Conservation (phyloP, 202 grass and related monocot species). For the Carex sylvatica region DNA sequence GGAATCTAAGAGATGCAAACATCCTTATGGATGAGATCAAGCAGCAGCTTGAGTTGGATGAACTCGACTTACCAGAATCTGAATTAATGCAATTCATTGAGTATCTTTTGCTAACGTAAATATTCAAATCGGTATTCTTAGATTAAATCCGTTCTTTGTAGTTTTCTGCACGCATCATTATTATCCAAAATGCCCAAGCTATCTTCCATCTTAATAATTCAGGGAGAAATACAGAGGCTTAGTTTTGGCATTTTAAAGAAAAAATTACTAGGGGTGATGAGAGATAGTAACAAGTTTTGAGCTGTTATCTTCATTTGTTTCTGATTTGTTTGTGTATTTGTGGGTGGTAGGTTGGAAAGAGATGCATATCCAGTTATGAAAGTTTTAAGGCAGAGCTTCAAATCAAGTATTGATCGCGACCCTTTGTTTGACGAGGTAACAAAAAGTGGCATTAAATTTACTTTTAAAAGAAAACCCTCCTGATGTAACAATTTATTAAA, state of each 20-base stretch:
- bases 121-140: conserved; percentile 18
- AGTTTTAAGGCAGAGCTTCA: conserved; percentile 84
- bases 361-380: conserved; percentile 92
- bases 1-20: conserved; percentile 92
- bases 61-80: conserved; percentile 61
- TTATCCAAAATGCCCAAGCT: neutral
- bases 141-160: neutral
- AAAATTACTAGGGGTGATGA: neutral
- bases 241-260: neutral
- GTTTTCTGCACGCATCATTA: neutral
- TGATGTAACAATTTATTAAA: conserved; percentile 15
- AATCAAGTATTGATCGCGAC: conserved; percentile 79
- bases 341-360: conserved; percentile 78
- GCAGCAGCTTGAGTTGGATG: conserved; percentile 54
- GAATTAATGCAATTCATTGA: conserved; percentile 79
- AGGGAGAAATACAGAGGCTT: neutral
- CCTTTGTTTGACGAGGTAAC: conserved; percentile 85
- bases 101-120: conserved; percentile 92
- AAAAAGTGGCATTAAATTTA: conserved; percentile 19
- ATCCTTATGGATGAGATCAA: conserved; percentile 85
- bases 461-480: neutral
- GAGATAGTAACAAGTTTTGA: neutral
- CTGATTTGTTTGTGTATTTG: conserved; percentile 28
- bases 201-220: neutral
- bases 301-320: conserved; percentile 3